phyloP scores from a whole-genome alignment of 148 eudicot species.

The Heliosperma pusillum region DNA sequence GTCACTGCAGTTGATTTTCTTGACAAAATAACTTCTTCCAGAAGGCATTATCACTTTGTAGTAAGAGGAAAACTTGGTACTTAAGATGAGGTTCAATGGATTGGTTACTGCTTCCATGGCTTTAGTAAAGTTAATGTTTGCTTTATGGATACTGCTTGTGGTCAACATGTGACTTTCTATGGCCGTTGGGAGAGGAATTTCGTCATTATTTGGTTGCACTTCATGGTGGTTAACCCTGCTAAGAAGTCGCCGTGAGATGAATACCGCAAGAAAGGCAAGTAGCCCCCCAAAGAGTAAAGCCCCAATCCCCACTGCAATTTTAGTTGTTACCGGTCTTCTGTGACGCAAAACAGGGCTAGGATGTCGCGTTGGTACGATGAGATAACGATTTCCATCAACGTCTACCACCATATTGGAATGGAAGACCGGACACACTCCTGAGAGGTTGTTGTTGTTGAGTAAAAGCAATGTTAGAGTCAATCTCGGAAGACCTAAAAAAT shows the following conservation, averaged over 20 bases:
- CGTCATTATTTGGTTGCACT: slow-evolving; percentile 30
- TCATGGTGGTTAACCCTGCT: slow-evolving; percentile 33
- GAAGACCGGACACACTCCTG: slow-evolving; percentile 53
- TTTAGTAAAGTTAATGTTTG: slow-evolving; percentile 60
- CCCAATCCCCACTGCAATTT: slow-evolving; percentile 35
- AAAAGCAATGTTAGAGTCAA: slow-evolving; percentile 48
- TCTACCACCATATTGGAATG: slow-evolving; percentile 22
- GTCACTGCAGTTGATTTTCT: slow-evolving; percentile 72
- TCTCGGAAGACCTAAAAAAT: slow-evolving; percentile 19
- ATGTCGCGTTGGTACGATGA: slow-evolving; percentile 3
- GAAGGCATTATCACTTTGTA: slow-evolving; percentile 76
- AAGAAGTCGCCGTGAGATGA: slow-evolving; percentile 35
- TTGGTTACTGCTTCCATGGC: slow-evolving; percentile 59
- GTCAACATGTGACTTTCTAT: slow-evolving; percentile 45
- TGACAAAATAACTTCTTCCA: slow-evolving; percentile 61
- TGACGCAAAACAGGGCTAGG: slow-evolving; percentile 9
- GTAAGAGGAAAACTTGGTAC: slow-evolving; percentile 62
- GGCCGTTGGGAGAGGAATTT: slow-evolving; percentile 32
- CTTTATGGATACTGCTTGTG: slow-evolving; percentile 47
- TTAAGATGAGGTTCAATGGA: slow-evolving; percentile 41
- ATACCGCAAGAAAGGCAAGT: slow-evolving; percentile 32
- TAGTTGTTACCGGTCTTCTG: slow-evolving; percentile 21
- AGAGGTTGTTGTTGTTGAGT: slow-evolving; percentile 59
- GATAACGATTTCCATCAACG: slow-evolving; percentile 37
- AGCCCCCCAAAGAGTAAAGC: slow-evolving; percentile 32